Evolutionary conservation across 2,329 filamentous ascomycete genomes (phyloP).

Genomic region (Hirsutella rhossiliensis): DNA sequence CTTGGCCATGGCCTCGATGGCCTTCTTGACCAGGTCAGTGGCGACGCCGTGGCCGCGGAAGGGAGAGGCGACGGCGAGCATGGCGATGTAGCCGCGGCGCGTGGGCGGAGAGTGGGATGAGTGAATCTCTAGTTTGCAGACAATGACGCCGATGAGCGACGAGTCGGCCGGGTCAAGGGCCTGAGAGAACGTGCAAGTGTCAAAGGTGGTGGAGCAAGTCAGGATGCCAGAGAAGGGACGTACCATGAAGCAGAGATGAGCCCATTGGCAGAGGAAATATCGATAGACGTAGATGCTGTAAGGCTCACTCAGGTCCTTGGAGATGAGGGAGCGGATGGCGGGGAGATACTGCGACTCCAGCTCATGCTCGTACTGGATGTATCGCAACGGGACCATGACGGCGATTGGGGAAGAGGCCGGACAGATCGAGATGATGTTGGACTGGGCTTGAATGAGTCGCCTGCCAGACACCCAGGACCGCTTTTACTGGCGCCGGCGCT

Average conservation of each 20-base stretch:
- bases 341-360: slow-evolving; percentile 59
- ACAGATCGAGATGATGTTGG: no score
- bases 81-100: slow-evolving; percentile 89
- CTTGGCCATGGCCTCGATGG: slow-evolving; percentile 81
- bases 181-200: slow-evolving; percentile 21
- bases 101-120: slow-evolving; percentile 63
- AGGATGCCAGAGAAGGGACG: slow-evolving; percentile 1
- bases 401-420: no score
- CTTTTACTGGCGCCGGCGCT: no score
- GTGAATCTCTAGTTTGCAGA: slow-evolving; percentile 90
- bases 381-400: slow-evolving; percentile 25
- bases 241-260: slow-evolving; percentile 92
- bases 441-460: no score
- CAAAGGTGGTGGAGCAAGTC: neutral
- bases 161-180: slow-evolving; percentile 46
- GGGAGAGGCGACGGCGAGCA: slow-evolving; percentile 80
- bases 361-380: slow-evolving; percentile 49
- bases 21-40: slow-evolving; percentile 75
- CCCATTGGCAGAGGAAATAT: slow-evolving; percentile 97
- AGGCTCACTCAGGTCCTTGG: slow-evolving; percentile 90
- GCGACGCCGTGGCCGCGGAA: slow-evolving; percentile 80
- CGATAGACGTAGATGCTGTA: slow-evolving; percentile 99
- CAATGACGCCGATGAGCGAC: slow-evolving; percentile 74
- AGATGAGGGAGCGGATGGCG: slow-evolving; percentile 83
- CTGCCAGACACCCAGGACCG: no score